Evolutionary conservation across 2,329 filamentous ascomycete species (phyloP).

Genomic region (Hypoxylon sp.): DNA sequence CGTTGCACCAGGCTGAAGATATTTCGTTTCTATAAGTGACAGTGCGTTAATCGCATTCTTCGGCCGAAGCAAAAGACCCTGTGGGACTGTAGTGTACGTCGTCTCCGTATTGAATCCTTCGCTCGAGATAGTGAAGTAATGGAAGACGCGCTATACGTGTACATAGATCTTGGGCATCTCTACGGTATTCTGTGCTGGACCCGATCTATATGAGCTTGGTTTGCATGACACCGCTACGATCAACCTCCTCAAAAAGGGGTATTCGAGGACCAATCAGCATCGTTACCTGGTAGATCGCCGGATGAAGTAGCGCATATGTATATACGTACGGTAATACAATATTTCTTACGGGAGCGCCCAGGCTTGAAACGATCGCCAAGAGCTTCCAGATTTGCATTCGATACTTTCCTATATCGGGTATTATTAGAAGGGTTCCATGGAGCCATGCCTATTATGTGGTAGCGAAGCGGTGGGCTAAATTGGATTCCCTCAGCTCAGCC

Average conservation of each 20-base stretch:
- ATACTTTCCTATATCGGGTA: slow-evolving; percentile 9
- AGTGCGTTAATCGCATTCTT: slow-evolving; percentile 16
- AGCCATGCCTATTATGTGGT: slow-evolving; percentile 12
- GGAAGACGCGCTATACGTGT: slow-evolving; percentile 8
- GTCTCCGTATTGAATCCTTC: slow-evolving; percentile 28
- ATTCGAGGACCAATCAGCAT: slow-evolving; percentile 70
- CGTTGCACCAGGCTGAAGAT: slow-evolving; percentile 5
- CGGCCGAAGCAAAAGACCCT: slow-evolving; percentile 22
- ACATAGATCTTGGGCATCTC: slow-evolving; percentile 17
- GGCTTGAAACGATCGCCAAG: slow-evolving; percentile 4
- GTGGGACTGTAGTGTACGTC: neutral
- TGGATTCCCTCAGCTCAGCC: slow-evolving; percentile 20
- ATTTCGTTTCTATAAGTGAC: slow-evolving; percentile 6
- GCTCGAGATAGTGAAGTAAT: neutral
- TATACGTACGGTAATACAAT: neutral
- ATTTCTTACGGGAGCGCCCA: neutral
- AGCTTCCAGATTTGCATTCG: slow-evolving; percentile 8
- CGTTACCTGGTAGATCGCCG: slow-evolving; percentile 69
- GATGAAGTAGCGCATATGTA: slow-evolving; percentile 57
- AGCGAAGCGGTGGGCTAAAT: slow-evolving; percentile 2
- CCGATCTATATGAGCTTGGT: slow-evolving; percentile 2
- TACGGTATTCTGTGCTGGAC: neutral
- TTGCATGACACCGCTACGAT: slow-evolving; percentile 21
- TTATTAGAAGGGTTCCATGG: slow-evolving; percentile 6
- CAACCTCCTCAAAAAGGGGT: slow-evolving; percentile 71